Evolutionary conservation across 2,329 filamentous ascomycete species (phyloP), one percentile per base, ranked within the genome.

Genomic region (Fusarium circinatum): DNA sequence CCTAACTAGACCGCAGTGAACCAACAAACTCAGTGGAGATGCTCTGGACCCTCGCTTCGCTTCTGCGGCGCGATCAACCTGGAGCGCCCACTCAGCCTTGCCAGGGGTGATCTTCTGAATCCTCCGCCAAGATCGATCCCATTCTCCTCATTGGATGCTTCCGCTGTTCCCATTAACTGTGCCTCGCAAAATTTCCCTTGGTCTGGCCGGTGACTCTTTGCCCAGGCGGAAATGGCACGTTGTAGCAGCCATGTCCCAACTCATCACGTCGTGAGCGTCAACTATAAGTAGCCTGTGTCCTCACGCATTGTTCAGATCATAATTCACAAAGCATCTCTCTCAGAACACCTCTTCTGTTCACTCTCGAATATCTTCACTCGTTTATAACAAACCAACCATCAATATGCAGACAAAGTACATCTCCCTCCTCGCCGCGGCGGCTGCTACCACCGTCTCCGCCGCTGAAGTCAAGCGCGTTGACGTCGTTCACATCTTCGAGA

Each of bases 401-500:
- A 59, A 70, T 3, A 73, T 73, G 71, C 45, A 73, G 14, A 14
- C 55, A 58, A 48, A 61, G 11, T 63, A 51, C 20, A 55, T 73
- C 39, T 26, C 66, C 15, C 15, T 72, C 20, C 48, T 74, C 14
- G 68, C 68, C 41, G 71, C 68, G 20, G 39, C 59, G 17, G 71
- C 71, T 39, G 67, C 52, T 28, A 48, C 59, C 13, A 36, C 48
- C 8, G 68, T 51, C 24, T 64, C 48, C 14, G 63, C 71, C 20
- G 14, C 58, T 24, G 15, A 59, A 7, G 56, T 74, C 36, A 22
- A 65, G 34, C 49, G 30, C 0, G 68, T 74, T 22, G 62, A 74
- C 2, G 71, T 74, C 20, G 59, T 74, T 20, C 71, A 72, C 59
- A 55, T 72, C 62, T 34, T 74, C 15, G 52, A 74, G 62, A 60